Percentiles rank a stretch among this genome's conserved stretches.
Conservation (phyloP, 1,284 basidiomycete genomes). For the Xerocomus amazonicus region DNA sequence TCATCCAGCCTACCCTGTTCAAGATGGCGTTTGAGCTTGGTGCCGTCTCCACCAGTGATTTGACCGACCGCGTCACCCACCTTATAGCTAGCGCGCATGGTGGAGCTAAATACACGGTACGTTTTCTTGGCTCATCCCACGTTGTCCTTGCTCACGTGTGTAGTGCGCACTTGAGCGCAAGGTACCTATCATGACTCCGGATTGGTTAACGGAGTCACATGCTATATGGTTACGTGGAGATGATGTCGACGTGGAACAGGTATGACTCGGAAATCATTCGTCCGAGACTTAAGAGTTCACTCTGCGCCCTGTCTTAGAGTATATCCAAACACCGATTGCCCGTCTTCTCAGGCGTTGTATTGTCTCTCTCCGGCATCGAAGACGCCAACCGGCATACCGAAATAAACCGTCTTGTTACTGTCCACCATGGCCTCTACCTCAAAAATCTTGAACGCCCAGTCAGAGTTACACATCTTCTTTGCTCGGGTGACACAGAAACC, state of each 20-base stretch:
- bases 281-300: constrained; percentile 23
- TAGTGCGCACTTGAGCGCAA: constrained; percentile 73
- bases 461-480: constrained; percentile 64
- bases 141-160: constrained; percentile 5
- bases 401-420: constrained; percentile 53
- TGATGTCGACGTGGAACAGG: constrained; percentile 58
- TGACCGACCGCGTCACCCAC: constrained; percentile 80
- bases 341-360: constrained; percentile 57
- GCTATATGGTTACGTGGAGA: constrained; percentile 74
- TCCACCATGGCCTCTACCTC: constrained; percentile 55
- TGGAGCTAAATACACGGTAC: constrained; percentile 72
- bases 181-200: constrained; percentile 68
- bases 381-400: constrained; percentile 49
- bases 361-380: constrained; percentile 67
- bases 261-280: constrained; percentile 18
- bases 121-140: constrained; percentile 16
- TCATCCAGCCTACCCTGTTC: constrained; percentile 56
- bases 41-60: constrained; percentile 57
- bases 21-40: constrained; percentile 75
- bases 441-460: constrained; percentile 66
- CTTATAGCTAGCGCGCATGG: constrained; percentile 67
- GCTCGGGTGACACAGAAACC: constrained; percentile 44
- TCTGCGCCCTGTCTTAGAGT: constrained; percentile 38
- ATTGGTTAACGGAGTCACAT: constrained; percentile 69
- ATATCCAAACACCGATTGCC: constrained; percentile 55